Evolutionary conservation across 2,329 filamentous ascomycete genomes (phyloP).

Genomic region (Hymenoscyphus fraxineus): DNA sequence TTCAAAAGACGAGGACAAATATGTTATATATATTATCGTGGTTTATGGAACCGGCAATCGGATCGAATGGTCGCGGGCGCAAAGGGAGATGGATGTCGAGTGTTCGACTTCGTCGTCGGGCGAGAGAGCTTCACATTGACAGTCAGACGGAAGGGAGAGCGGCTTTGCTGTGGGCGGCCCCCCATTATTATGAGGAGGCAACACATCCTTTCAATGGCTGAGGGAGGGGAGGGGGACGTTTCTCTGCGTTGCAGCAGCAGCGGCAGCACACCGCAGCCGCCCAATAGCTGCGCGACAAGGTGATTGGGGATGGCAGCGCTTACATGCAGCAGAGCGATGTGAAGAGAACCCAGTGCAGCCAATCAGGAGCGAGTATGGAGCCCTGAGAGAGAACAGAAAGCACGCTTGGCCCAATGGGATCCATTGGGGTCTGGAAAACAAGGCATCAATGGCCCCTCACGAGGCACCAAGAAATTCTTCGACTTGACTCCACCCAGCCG

Average conservation of each 20-base stretch:
- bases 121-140: conserved; percentile 16
- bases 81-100: conserved; percentile 14
- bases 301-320: conserved; percentile 10
- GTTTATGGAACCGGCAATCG: neutral
- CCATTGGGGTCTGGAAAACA: neutral
- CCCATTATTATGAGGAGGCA: conserved; percentile 15
- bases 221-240: neutral
- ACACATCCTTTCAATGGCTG: conserved; percentile 8
- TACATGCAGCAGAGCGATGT: conserved; percentile 10
- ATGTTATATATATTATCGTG: neutral
- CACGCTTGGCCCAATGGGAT: neutral
- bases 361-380: neutral
- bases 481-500: neutral
- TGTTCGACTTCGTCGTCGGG: conserved; percentile 16
- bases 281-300: conserved; percentile 7
- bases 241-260: conserved; percentile 3
- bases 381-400: neutral
- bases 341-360: conserved; percentile 3
- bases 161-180: conserved; percentile 6
- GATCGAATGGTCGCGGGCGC: conserved; percentile 11
- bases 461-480: neutral
- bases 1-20: neutral
- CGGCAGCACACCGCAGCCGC: conserved; percentile 5
- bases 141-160: neutral
- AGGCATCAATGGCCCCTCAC: neutral